Base-by-base conservation (phyloP, 306 rosid genomes). In the Ceratonia siliqua region DNA sequence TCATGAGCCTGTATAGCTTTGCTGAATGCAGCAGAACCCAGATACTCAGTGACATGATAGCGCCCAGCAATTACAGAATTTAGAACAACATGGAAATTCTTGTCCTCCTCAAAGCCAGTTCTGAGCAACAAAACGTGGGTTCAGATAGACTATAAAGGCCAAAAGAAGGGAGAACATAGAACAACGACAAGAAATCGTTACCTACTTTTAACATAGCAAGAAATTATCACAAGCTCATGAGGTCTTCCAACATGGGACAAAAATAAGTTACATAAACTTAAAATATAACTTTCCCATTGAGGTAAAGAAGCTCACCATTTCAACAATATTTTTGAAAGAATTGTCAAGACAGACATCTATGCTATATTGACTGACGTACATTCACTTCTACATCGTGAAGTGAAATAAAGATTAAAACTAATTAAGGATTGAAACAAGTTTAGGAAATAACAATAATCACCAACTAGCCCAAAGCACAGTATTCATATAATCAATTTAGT, bases 51-150 rank as follows among this genome's bases (percentile, higher is more conserved):
- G 62, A 92, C 96, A 76, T 92, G 93, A 82, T 89, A 92, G 48
- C 93, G 90, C 75, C 97, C 93, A 49, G 97, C 97, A 79, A 92
- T 75, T 58, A 89, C 91, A 22, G 97, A 92, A 83, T 92, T 92
- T 80, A 92, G 79, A 54, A 91, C 92, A 64, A 91, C 97, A 56
- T 89, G 96, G 84, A 92, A 92, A 82, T 89, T 92, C 88, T 92
- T 92, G 90, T 89, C 97, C 87, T 92, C 97, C 81, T 91, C 97
- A 83, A 92, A 92, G 72, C 97, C 97, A 89, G 96, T 92, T 83
- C 97, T 92, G 89, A 49, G 50, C 74, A 81, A 77, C 70, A 78
- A 81, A 78, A 68, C 62, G 66, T 11, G 35, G 55, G 61, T 68
- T 75, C 67, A 82, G 57, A 75, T 63, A 46, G 41, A 77, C 58